Conservation (phyloP, 257 asterid genomes). For the Nicotiana undulata region DNA sequence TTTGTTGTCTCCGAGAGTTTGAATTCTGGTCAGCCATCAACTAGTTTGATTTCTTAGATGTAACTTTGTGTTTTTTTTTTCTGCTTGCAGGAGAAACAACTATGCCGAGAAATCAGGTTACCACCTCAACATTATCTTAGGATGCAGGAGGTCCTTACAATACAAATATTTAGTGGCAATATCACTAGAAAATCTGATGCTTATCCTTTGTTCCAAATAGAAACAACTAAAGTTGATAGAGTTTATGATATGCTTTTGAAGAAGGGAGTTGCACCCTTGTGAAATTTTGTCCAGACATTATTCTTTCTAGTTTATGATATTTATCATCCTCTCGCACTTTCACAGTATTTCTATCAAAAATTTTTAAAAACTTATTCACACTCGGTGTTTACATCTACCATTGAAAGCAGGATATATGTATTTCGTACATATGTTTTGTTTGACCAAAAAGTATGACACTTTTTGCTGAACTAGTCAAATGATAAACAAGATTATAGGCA, state of each 20-base stretch:
- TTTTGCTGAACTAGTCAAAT: no score
- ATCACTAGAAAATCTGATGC: conserved; percentile 73
- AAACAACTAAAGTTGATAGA: conserved; percentile 57
- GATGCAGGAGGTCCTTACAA: conserved; percentile 54
- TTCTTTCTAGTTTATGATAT: neutral
- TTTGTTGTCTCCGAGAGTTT: no score
- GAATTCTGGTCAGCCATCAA: no score
- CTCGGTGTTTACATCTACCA: no score
- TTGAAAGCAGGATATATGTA: no score
- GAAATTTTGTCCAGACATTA: neutral
- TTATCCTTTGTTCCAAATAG: conserved; percentile 52
- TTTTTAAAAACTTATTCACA: no score
- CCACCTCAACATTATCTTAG: conserved; percentile 59
- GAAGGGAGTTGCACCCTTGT: conserved; percentile 49
- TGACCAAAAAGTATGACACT: no score
- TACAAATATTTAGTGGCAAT: conserved; percentile 48
- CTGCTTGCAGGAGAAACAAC: conserved; percentile 61
- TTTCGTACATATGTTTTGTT: no score
- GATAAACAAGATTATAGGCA: no score
- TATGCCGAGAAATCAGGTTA: conserved; percentile 64
- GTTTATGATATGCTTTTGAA: conserved; percentile 67
- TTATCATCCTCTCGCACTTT: neutral
- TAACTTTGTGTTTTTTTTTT: neutral
- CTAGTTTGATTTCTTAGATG: no score
- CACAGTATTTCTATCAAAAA: neutral